Base-by-base conservation (phyloP, 805 yeast species). In the Nakazawaea pomicola region DNA sequence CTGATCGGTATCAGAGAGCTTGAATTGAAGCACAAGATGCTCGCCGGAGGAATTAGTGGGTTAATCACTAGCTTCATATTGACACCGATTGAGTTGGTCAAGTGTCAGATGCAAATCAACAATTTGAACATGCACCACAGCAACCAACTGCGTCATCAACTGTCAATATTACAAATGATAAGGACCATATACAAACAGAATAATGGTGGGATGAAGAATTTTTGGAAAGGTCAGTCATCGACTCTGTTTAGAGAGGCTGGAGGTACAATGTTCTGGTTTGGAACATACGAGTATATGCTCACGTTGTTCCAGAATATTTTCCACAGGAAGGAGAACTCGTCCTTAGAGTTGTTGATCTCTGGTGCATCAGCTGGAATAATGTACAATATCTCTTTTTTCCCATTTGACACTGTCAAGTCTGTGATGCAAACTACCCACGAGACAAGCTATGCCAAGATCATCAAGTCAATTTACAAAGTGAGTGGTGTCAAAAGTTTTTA, bases 181-280 rank as follows among this genome's bases (percentile, higher is more conserved):
- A 46, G 48, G 29, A 57, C 63, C 4, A 68, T 84, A 0, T 52
- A 76, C 15, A 49, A 51, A 14, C 60, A 66, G 3, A 67, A 70
- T 12, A 28, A 20, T 10, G 40, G 49, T 11, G 96, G 97, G 0
- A 6, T 86, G 0, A 32, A 50, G 8, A 96, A 96, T 0, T 68
- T 90, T 46, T 90, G 96, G 95, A 76, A 76, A 47, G 98, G 98
- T 2, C 89, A 89, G 49, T 65, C 79, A 0, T 80, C 93, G 16
- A 90, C 98, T 0, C 62, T 87, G 36, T 48, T 85, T 2, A 72
- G 97, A 52, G 98, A 90, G 57, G 72, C 86, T 29, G 82, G 89
- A 21, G 97, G 97, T 6, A 85, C 96, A 2, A 86, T 95, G 4
- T 80, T 91, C 2, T 90, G 97, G 97, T 90, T 90, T 64, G 91